Base-by-base conservation (phyloP, 257 asterid species). In the Echium plantagineum region DNA sequence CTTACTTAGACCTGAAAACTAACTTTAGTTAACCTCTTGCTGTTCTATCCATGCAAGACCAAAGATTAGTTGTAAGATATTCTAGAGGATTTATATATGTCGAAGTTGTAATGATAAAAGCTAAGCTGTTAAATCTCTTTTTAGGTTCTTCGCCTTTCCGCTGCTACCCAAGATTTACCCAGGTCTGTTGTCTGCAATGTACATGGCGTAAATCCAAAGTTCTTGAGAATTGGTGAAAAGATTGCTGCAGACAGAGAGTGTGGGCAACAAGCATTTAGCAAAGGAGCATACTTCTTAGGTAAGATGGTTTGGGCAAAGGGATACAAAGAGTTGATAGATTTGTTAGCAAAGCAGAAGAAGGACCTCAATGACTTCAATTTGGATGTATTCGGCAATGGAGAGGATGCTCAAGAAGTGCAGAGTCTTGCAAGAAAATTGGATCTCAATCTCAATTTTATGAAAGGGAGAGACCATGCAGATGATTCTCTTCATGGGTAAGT, bases 291-390 rank as follows among this genome's bases (percentile, higher is more conserved):
- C 79, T 93, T 93, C 80, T 62, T 89, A 32, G 97, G 97, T 72
- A 93, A 93, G 89, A 84, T 93, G 97, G 99, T 93, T 54, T 93
- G 99, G 99, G 99, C 99, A 21, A 93, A 93, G 79, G 99, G 99
- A 61, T 89, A 93, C 55, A 80, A 76, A 72, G 99, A 93, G 82
- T 69, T 93, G 82, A 86, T 89, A 68, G 95, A 93, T 73, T 79
- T 93, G 75, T 66, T 93, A 65, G 75, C 90, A 61, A 86, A 77
- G 79, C 94, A 83, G 65, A 83, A 82, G 63, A 85, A 69, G 15
- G 88, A 86, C 60, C 90, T 93, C 18, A 83, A 84, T 28, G 97
- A 91, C 62, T 93, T 93, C 83, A 83, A 86, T 76, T 75, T 93
- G 77, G 99, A 93, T 66, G 95, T 89, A 42, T 93, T 72, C 57